Evolutionary conservation across 2,329 filamentous ascomycete genomes (phyloP).

Genomic region (Colletotrichum siamense): DNA sequence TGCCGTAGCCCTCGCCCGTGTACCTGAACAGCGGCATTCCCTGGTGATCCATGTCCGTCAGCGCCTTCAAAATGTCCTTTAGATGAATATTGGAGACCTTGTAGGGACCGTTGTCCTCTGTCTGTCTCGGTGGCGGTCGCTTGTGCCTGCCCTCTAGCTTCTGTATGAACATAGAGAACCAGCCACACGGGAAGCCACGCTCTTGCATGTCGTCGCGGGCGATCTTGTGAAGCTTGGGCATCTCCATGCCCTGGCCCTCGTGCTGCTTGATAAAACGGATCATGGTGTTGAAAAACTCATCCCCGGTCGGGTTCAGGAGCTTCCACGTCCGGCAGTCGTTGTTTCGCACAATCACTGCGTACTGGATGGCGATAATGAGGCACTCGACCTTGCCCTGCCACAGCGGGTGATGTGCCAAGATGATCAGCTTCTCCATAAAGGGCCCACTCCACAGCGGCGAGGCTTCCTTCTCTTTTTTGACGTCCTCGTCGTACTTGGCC

Average conservation of each 20-base stretch:
- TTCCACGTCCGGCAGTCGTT: neutral
- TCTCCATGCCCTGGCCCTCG: fast-evolving
- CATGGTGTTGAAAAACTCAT: neutral
- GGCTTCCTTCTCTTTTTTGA: too few species aligned
- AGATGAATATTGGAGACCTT: neutral
- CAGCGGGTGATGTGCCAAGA: neutral
- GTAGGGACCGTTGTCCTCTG: neutral
- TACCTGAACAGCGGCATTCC: neutral
- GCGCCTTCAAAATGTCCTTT: neutral
- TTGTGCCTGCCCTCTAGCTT: neutral
- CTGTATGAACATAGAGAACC: neutral
- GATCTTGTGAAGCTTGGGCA: neutral
- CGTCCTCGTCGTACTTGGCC: too few species aligned
- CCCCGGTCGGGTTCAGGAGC: neutral
- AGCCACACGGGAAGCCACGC: neutral
- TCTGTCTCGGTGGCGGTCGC: neutral
- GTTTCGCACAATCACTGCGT: neutral
- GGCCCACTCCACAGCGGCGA: fast-evolving
- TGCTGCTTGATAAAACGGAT: fast-evolving
- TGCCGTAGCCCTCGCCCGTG: neutral
- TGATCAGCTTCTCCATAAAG: neutral
- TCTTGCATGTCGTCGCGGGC: neutral
- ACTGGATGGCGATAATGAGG: neutral
- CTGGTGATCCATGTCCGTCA: neutral
- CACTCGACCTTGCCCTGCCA: neutral